A percentile compares a stretch with the other conserved stretches of the same genome.
Evolutionary conservation across 2,329 filamentous ascomycete species (phyloP).

Genomic region (Penicillium verrucosum): DNA sequence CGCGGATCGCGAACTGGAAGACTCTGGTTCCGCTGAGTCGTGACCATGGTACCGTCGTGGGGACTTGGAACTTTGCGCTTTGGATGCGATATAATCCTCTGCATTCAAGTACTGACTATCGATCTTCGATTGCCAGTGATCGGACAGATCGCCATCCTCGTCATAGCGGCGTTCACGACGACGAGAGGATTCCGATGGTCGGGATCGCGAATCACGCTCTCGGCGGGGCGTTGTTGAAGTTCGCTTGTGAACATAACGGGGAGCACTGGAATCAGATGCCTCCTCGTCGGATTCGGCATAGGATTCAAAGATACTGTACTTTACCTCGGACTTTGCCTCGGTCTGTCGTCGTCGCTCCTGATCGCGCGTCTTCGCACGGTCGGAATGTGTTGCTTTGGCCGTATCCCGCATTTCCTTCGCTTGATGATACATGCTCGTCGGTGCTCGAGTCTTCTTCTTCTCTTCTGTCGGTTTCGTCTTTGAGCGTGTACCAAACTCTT

Average conservation of each 20-base stretch:
- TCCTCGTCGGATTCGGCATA: conserved; percentile 34
- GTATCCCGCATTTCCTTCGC: conserved; percentile 36
- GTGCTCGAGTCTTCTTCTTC: conserved; percentile 36
- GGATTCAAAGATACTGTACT: conserved; percentile 20
- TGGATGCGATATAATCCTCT: conserved; percentile 40
- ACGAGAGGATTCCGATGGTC: conserved; percentile 22
- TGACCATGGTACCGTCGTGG: conserved; percentile 30
- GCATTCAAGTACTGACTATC: conserved; percentile 31
- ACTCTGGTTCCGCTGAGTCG: conserved; percentile 33
- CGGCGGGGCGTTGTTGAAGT: conserved; percentile 23
- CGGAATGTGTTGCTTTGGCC: conserved; percentile 31
- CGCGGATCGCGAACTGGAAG: conserved; percentile 29
- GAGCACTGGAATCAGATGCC: conserved; percentile 33
- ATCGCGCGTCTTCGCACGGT: conserved; percentile 40
- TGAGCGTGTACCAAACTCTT: conserved; percentile 36
- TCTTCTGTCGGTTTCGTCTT: conserved; percentile 35
- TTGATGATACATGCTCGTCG: conserved; percentile 25
- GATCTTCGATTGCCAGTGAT: conserved; percentile 33
- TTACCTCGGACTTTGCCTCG: conserved; percentile 36
- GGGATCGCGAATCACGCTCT: conserved; percentile 19
- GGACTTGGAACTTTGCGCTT: conserved; percentile 33
- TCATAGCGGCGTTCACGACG: conserved; percentile 24
- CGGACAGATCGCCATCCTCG: conserved; percentile 27
- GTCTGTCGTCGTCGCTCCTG: conserved; percentile 43
- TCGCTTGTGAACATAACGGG: conserved; percentile 18